Percentiles rank a stretch among this genome's conserved stretches.
phyloP scores from a whole-genome alignment of 2,329 filamentous ascomycete species.

The Clonostachys solani region DNA sequence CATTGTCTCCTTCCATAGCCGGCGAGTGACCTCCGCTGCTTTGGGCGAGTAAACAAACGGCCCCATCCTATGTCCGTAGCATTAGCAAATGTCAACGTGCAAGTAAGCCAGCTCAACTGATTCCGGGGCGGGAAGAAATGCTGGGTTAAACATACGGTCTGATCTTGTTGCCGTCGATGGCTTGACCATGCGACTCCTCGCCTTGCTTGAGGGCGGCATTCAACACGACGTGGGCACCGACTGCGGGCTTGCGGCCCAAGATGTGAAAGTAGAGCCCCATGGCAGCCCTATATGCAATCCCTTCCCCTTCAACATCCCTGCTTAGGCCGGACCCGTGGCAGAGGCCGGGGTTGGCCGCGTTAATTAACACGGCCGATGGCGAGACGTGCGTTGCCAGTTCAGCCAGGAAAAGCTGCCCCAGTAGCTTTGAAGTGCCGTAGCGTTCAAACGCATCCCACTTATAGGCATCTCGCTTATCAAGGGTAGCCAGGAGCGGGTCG shows the following conservation, averaged over 20 bases:
- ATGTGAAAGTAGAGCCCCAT: not conserved
- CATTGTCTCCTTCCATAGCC: conserved; percentile 33
- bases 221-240: conserved; percentile 1
- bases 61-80: not conserved
- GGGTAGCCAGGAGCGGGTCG: conserved; percentile 14
- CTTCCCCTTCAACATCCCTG: not conserved
- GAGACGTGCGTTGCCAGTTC: conserved; percentile 29
- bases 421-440: conserved; percentile 20
- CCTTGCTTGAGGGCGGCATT: conserved; percentile 1
- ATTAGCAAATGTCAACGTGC: not conserved
- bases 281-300: not conserved
- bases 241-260: not conserved
- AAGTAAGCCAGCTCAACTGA: not conserved
- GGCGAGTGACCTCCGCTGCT: conserved; percentile 17
- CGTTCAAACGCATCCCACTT: conserved; percentile 11
- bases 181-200: conserved; percentile 12
- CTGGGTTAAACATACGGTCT: conserved; percentile 39
- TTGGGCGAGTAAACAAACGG: not conserved
- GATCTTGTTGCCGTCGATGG: conserved; percentile 2
- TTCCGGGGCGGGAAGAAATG: conserved; percentile 30
- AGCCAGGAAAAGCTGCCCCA: conserved; percentile 25
- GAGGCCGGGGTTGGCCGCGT: conserved; percentile 39
- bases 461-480: conserved; percentile 16
- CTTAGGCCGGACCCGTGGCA: not conserved
- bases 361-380: conserved; percentile 35